A percentile compares a stretch with the other conserved stretches of the same genome.
Evolutionary conservation across 164 flowering plant genomes (phyloP).

Genomic region (Warburgia ugandensis): DNA sequence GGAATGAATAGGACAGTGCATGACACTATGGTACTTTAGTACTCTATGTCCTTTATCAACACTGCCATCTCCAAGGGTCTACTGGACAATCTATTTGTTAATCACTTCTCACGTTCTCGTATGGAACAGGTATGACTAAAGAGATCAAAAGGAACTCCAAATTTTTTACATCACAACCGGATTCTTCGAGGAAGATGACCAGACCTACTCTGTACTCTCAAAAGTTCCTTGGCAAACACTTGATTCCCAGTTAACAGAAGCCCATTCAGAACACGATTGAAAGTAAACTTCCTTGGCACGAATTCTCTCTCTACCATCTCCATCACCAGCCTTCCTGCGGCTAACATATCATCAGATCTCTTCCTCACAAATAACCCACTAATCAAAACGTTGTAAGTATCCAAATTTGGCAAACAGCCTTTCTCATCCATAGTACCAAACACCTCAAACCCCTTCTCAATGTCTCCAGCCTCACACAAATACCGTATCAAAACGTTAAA

Average conservation of each 20-base stretch:
- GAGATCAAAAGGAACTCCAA: too few species aligned
- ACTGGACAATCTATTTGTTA: too few species aligned
- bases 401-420: slow-evolving; percentile 76
- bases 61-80: too few species aligned
- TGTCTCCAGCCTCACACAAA: slow-evolving; percentile 67
- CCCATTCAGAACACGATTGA: slow-evolving; percentile 74
- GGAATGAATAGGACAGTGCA: too few species aligned
- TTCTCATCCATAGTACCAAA: slow-evolving; percentile 57
- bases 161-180: slow-evolving; percentile 58
- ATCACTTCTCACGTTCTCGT: too few species aligned
- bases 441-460: slow-evolving; percentile 57
- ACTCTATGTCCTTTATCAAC: too few species aligned
- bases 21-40: too few species aligned
- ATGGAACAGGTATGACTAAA: too few species aligned
- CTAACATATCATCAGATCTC: slow-evolving; percentile 63
- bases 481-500: slow-evolving; percentile 67
- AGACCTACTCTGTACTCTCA: slow-evolving; percentile 54
- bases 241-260: slow-evolving; percentile 80
- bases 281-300: slow-evolving; percentile 59
- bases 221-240: slow-evolving; percentile 67
- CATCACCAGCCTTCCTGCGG: slow-evolving; percentile 75
- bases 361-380: slow-evolving; percentile 76
- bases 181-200: slow-evolving; percentile 57
- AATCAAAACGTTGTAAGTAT: slow-evolving; percentile 74
- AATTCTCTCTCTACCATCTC: slow-evolving; percentile 91